Conservation (phyloP, 768 basidiomycete species). For the Tylopilus felleus region DNA sequence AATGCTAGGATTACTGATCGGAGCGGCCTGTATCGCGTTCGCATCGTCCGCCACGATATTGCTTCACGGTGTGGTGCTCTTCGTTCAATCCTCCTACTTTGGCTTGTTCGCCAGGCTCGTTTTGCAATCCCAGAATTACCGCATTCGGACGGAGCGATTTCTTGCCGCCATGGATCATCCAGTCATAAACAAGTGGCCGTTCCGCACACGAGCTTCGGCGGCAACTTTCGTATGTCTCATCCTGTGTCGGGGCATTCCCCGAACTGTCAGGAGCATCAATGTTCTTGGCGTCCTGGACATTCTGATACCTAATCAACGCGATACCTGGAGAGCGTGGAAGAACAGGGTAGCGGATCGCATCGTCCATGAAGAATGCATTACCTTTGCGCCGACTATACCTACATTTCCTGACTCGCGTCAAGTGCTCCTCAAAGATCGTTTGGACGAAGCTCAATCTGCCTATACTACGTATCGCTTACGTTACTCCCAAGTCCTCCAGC, state of each 20-base stretch:
- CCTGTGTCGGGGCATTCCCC: conserved; percentile 12
- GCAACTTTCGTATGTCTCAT: conserved; percentile 16
- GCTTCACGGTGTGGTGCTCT: conserved; percentile 9
- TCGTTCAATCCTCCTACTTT: conserved; percentile 17
- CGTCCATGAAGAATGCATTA: conserved; percentile 6
- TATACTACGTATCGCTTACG: background rate
- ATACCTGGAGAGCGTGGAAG: conserved; percentile 18
- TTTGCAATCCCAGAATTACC: conserved; percentile 14
- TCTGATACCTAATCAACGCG: conserved; percentile 13
- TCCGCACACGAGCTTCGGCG: conserved; percentile 14
- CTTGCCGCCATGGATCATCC: conserved; percentile 7
- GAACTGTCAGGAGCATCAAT: conserved; percentile 12
- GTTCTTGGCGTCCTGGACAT: conserved; percentile 12
- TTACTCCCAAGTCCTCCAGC: background rate
- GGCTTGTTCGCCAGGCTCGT: conserved; percentile 15
- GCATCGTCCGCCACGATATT: conserved; percentile 1
- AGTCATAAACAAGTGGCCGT: conserved; percentile 11
- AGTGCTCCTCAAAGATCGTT: conserved; percentile 3
- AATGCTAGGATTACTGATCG: conserved; percentile 7
- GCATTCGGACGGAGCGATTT: conserved; percentile 14
- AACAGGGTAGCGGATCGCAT: conserved; percentile 18
- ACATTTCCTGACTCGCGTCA: conserved; percentile 13
- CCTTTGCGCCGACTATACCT: conserved; percentile 15
- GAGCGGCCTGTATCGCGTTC: conserved; percentile 1
- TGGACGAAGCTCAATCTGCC: conserved; percentile 14